These are phyloP conservation scores for Adansonia gregorii DNA, from an alignment of 441 rosid genomes.

Conservation along the genomic window DNA sequence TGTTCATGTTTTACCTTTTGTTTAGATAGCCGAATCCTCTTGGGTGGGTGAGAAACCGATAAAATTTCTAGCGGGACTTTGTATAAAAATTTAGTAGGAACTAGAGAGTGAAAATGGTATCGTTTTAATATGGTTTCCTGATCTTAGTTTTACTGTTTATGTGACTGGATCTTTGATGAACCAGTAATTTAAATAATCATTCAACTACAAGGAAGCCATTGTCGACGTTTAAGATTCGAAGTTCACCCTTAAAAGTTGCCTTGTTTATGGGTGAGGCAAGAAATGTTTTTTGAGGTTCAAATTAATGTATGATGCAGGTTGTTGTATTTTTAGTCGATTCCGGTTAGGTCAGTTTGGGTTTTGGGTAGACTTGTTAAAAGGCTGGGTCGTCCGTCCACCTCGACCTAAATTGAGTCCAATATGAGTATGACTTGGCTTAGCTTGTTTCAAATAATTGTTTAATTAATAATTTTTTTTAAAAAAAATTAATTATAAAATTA, in stretches of 20 bases:
- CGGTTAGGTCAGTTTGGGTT: no score
- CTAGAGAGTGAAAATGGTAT: neutral
- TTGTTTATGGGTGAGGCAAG: neutral
- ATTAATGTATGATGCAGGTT: no score
- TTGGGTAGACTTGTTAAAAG: no score
- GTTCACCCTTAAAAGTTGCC: neutral
- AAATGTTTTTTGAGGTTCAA: neutral
- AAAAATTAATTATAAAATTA: no score
- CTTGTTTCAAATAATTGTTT: no score
- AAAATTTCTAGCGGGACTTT: constrained; percentile 23
- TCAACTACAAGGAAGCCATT: neutral
- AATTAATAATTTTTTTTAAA: no score
- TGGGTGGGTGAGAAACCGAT: constrained; percentile 22
- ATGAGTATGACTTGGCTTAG: no score
- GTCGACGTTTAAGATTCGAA: neutral
- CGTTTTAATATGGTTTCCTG: neutral
- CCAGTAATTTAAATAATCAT: neutral
- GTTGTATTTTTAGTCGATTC: no score
- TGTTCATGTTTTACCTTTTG: constrained; percentile 18
- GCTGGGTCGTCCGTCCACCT: no score
- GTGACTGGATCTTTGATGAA: neutral
- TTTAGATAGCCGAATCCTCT: constrained; percentile 23
- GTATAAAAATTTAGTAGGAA: constrained; percentile 34
- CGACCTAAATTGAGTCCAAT: no score
- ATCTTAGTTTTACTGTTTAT: neutral